Percentiles rank a stretch among this genome's conserved stretches.
phyloP scores from a whole-genome alignment of 225 moss, liverwort and hornwort species.

The Bryoerythrophyllum caledonicum region DNA sequence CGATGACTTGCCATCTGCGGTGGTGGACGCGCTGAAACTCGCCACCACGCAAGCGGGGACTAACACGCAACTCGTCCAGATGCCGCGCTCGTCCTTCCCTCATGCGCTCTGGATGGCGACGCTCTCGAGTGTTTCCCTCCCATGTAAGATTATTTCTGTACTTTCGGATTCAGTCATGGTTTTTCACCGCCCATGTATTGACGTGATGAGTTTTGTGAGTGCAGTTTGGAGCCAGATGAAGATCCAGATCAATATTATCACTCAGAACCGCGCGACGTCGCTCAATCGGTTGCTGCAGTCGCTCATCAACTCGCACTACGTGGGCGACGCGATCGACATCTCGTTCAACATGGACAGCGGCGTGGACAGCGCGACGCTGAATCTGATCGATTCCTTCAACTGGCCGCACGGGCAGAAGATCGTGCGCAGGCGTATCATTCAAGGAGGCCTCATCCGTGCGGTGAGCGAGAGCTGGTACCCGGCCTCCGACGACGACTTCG shows the following conservation, averaged over 20 bases:
- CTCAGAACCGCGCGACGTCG: constrained; percentile 49
- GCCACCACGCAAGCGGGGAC: constrained; percentile 33
- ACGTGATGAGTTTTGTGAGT: background rate
- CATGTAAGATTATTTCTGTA: constrained; percentile 30
- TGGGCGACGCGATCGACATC: constrained; percentile 59
- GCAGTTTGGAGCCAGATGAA: constrained; percentile 66
- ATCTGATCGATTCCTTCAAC: constrained; percentile 37
- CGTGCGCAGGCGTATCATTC: constrained; percentile 62
- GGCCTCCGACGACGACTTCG: constrained; percentile 54
- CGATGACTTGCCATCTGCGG: constrained; percentile 35
- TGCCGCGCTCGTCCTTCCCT: constrained; percentile 46
- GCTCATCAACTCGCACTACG: constrained; percentile 45
- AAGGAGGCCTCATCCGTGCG: constrained; percentile 62
- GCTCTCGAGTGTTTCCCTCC: constrained; percentile 35
- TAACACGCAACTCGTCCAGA: constrained; percentile 30
- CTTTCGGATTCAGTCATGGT: background rate
- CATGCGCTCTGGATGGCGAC: constrained; percentile 54
- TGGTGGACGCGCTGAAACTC: constrained; percentile 43
- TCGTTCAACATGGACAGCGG: constrained; percentile 66
- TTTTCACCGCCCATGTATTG: background rate
- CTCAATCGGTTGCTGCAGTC: constrained; percentile 55
- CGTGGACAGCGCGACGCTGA: constrained; percentile 46
- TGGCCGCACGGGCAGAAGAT: constrained; percentile 57
- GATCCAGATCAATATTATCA: constrained; percentile 60
- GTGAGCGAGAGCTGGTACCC: constrained; percentile 81